A percentile compares a stretch with the other conserved stretches of the same genome.
Conservation (phyloP, 768 basidiomycete genomes). For the Mycena vulgaris region DNA sequence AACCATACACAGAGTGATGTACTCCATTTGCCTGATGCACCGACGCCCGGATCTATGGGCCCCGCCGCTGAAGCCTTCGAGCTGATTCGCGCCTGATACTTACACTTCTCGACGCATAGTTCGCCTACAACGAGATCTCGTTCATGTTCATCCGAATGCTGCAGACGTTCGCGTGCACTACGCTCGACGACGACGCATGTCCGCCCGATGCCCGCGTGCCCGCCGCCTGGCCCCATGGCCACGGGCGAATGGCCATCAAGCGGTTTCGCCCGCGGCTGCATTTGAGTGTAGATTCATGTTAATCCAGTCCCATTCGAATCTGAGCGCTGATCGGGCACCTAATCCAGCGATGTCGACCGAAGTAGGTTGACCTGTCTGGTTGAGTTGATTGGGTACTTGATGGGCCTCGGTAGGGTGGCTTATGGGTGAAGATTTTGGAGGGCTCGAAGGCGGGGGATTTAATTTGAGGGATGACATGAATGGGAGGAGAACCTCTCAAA, state of each 20-base stretch:
- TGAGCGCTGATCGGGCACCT: too few relatives aligned
- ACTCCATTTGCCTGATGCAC: constrained; percentile 73
- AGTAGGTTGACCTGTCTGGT: neutral
- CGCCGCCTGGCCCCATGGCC: constrained; percentile 52
- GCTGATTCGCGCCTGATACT: constrained; percentile 39
- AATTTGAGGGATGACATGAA: too few relatives aligned
- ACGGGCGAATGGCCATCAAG: constrained; percentile 52
- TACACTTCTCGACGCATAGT: too few relatives aligned
- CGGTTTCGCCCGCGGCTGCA: constrained; percentile 52
- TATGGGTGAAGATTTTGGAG: constrained; percentile 62
- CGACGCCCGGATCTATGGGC: constrained; percentile 74
- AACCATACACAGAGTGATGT: constrained; percentile 56
- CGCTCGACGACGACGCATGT: constrained; percentile 50
- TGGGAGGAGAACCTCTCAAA: too few relatives aligned
- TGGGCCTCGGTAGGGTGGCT: constrained; percentile 52
- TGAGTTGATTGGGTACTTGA: neutral
- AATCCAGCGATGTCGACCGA: neutral
- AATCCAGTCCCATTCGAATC: too few relatives aligned
- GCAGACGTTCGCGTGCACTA: constrained; percentile 53
- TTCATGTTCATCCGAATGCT: constrained; percentile 65
- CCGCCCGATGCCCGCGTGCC: constrained; percentile 52
- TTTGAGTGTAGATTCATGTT: constrained; percentile 40
- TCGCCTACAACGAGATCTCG: constrained; percentile 63
- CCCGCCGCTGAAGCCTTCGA: constrained; percentile 53
- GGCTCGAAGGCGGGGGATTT: too few relatives aligned